Evolutionary conservation across 1,284 basidiomycete species (phyloP).

Genomic region (Puccinia triticina): DNA sequence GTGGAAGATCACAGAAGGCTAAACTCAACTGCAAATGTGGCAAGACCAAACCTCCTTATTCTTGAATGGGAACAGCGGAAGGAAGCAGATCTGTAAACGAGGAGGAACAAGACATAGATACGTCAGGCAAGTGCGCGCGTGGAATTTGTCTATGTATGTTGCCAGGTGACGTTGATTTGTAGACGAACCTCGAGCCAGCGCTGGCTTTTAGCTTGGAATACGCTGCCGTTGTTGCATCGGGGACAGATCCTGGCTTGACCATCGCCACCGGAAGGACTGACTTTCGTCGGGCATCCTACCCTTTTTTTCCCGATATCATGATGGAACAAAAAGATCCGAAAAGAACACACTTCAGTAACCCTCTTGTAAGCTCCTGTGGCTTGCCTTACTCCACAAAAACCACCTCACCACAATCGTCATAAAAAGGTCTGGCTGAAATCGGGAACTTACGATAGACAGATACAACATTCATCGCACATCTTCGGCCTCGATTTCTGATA

Average conservation of each 20-base stretch:
- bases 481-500: not conserved
- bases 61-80: slow-evolving; percentile 28
- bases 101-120: not conserved
- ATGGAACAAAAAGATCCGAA: not conserved
- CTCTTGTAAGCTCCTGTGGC: not conserved
- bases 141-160: not conserved
- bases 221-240: slow-evolving; percentile 45
- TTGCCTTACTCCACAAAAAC: not conserved
- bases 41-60: slow-evolving; percentile 46
- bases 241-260: slow-evolving; percentile 47
- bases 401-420: not conserved
- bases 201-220: slow-evolving; percentile 41
- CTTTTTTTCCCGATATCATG: not conserved
- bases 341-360: not conserved
- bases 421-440: not conserved
- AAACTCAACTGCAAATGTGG: slow-evolving; percentile 41
- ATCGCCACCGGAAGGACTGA: slow-evolving; percentile 31
- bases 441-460: slow-evolving; percentile 44
- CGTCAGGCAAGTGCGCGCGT: no score
- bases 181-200: slow-evolving; percentile 38
- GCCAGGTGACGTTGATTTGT: not conserved
- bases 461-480: slow-evolving; percentile 27
- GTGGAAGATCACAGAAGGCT: not conserved
- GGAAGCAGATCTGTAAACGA: slow-evolving; percentile 36
- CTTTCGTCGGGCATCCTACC: slow-evolving; percentile 42